Percentiles rank a stretch among this genome's conserved stretches.
Evolutionary conservation across 202 grass and related monocot genomes (phyloP).

Genomic region (Carex sylvatica): DNA sequence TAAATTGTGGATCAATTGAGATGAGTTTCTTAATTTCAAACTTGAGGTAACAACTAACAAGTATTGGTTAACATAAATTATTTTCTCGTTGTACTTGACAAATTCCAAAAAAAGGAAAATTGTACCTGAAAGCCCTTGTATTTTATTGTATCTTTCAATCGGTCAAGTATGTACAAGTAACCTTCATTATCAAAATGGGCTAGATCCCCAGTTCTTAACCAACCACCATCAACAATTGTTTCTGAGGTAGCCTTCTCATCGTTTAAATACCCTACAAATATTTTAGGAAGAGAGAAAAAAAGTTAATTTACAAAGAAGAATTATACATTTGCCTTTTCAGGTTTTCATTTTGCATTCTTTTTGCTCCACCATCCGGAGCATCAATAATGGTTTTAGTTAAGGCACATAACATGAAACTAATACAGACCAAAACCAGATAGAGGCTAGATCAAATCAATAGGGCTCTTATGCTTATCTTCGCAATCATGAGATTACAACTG

Average conservation of each 20-base stretch:
- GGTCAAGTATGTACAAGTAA: constrained; percentile 65
- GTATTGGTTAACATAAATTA: background rate
- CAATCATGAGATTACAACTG: background rate
- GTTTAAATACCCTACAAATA: constrained; percentile 75
- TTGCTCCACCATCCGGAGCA: background rate
- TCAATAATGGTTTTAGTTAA: background rate
- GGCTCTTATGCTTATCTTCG: background rate
- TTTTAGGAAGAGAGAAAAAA: constrained; percentile 3
- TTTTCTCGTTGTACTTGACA: background rate
- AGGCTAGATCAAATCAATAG: background rate
- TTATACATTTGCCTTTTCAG: background rate
- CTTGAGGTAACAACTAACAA: background rate
- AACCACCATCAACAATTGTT: constrained; percentile 38
- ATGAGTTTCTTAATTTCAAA: no score
- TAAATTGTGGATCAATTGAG: background rate
- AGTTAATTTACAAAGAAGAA: background rate
- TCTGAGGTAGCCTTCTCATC: constrained; percentile 31
- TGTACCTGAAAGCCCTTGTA: constrained; percentile 96
- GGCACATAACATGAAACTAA: background rate
- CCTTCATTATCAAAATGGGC: constrained; percentile 88
- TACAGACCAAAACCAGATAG: background rate
- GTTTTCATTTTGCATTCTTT: background rate
- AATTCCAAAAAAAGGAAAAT: constrained; percentile 2
- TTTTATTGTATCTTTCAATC: constrained; percentile 92
- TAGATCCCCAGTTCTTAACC: constrained; percentile 77